Percentiles rank a stretch among this genome's conserved stretches.
Conservation (phyloP, 805 yeast species). For the Metschnikowia vanudenii region DNA sequence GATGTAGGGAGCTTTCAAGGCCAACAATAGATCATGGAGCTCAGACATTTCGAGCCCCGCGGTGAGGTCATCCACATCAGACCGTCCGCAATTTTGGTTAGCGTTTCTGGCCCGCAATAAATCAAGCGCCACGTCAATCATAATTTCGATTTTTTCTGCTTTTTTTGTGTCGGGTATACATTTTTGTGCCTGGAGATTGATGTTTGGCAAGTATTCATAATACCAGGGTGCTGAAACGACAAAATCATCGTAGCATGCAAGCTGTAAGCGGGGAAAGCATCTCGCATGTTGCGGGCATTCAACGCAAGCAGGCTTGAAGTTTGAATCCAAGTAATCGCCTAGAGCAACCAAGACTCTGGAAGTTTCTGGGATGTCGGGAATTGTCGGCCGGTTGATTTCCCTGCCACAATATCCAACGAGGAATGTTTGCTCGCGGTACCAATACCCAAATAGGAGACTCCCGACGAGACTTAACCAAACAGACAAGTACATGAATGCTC, state of each 20-base stretch:
- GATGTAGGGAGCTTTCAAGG: conserved; percentile 47
- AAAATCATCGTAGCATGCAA: conserved; percentile 73
- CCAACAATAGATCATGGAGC: conserved; percentile 50
- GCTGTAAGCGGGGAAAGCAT: conserved; percentile 58
- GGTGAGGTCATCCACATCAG: conserved; percentile 38
- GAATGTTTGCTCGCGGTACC: conserved; percentile 65
- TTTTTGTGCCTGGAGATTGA: conserved; percentile 44
- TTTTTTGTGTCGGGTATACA: conserved; percentile 77
- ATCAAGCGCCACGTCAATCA: conserved; percentile 65
- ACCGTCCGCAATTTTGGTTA: conserved; percentile 54
- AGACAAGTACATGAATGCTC: conserved; percentile 18
- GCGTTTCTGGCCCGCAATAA: conserved; percentile 70
- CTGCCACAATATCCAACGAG: conserved; percentile 75
- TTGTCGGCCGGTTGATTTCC: conserved; percentile 47
- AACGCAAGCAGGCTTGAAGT: conserved; percentile 60
- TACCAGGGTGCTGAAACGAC: conserved; percentile 52
- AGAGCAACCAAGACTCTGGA: conserved; percentile 31
- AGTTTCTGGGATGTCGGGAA: conserved; percentile 28
- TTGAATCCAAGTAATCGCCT: conserved; percentile 46
- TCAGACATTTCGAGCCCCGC: conserved; percentile 53
- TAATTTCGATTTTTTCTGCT: conserved; percentile 62
- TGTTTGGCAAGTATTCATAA: conserved; percentile 56
- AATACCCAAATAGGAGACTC: conserved; percentile 43
- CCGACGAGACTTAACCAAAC: conserved; percentile 38
- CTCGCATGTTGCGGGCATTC: conserved; percentile 80